A percentile compares a stretch with the other conserved stretches of the same genome.
Evolutionary conservation across 352 stramenopile species (phyloP).

Genomic region (Phytophthora ohioensis): DNA sequence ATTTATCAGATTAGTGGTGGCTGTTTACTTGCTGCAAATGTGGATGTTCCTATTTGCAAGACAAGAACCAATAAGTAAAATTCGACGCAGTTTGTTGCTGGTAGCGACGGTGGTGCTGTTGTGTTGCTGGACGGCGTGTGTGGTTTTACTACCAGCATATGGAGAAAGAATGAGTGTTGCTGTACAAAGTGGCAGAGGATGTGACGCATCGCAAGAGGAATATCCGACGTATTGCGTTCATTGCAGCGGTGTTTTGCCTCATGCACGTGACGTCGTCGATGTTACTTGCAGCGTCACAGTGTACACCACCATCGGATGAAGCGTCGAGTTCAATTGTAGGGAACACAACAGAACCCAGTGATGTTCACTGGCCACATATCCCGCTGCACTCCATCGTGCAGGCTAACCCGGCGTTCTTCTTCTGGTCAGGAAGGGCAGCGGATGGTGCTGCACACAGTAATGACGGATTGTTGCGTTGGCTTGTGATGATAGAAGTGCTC

Average conservation of each 20-base stretch:
- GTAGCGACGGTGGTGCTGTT: slow-evolving; percentile 57
- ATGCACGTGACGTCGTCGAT: slow-evolving; percentile 58
- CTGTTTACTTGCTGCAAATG: slow-evolving; percentile 62
- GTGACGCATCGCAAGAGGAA: slow-evolving; percentile 58
- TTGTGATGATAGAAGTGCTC: slow-evolving; percentile 67
- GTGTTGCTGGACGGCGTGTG: slow-evolving; percentile 58
- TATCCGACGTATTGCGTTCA: slow-evolving; percentile 66
- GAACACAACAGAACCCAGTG: slow-evolving; percentile 18
- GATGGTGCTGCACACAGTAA: slow-evolving; percentile 26
- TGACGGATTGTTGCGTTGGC: slow-evolving; percentile 53
- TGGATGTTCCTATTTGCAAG: slow-evolving; percentile 51
- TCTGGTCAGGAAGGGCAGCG: slow-evolving; percentile 40
- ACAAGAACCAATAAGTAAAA: slow-evolving; percentile 31
- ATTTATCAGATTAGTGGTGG: slow-evolving; percentile 62
- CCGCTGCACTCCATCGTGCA: slow-evolving; percentile 58
- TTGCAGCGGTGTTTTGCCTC: slow-evolving; percentile 63
- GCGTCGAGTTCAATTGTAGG: slow-evolving; percentile 27
- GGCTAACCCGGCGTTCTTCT: slow-evolving; percentile 73
- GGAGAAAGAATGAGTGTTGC: slow-evolving; percentile 63
- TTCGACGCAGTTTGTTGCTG: slow-evolving; percentile 55
- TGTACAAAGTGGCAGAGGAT: slow-evolving; percentile 67
- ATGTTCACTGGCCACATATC: slow-evolving; percentile 42
- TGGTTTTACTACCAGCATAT: slow-evolving; percentile 63
- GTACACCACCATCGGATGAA: slow-evolving; percentile 30
- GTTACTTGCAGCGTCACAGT: slow-evolving; percentile 58